Percentiles rank a stretch among this genome's conserved stretches.
Evolutionary conservation across 1,284 basidiomycete genomes (phyloP).

Genomic region (Paramarasmius palmivorus): DNA sequence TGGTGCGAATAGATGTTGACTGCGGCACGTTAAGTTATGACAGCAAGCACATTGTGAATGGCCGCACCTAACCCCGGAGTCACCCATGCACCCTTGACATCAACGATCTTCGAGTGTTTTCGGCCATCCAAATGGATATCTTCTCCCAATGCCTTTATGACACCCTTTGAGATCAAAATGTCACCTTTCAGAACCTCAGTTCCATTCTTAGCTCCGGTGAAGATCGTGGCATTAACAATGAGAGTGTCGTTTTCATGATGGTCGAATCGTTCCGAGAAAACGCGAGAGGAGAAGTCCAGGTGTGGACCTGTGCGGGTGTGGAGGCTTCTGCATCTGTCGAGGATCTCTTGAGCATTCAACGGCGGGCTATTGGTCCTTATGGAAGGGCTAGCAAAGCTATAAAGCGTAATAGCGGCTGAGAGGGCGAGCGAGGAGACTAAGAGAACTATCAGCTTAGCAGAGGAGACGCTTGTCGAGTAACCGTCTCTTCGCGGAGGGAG

Average conservation of each 20-base stretch:
- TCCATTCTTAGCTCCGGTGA: slow-evolving; percentile 71
- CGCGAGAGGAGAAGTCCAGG: slow-evolving; percentile 51
- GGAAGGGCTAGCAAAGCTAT: slow-evolving; percentile 11
- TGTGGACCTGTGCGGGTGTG: slow-evolving; percentile 48
- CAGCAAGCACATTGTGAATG: not conserved
- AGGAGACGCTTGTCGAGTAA: not conserved
- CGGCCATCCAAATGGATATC: slow-evolving; percentile 34
- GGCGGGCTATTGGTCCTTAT: slow-evolving; percentile 18
- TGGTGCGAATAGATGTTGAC: slow-evolving; percentile 84
- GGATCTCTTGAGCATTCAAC: slow-evolving; percentile 29
- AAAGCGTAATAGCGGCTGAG: slow-evolving; percentile 6
- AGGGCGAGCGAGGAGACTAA: slow-evolving; percentile 3
- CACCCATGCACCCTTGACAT: slow-evolving; percentile 66
- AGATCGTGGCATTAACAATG: slow-evolving; percentile 79
- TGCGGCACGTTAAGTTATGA: slow-evolving; percentile 19
- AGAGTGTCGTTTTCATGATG: slow-evolving; percentile 61
- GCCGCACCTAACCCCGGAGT: slow-evolving; percentile 62
- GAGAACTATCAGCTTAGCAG: not conserved
- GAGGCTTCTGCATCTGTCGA: slow-evolving; percentile 45
- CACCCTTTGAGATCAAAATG: slow-evolving; percentile 57
- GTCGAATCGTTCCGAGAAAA: slow-evolving; percentile 72
- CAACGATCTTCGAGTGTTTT: slow-evolving; percentile 47
- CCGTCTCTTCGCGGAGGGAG: not conserved
- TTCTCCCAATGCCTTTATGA: slow-evolving; percentile 58
- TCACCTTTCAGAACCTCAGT: slow-evolving; percentile 65